These are phyloP conservation scores for Colletotrichum eremochloae DNA, from an alignment of 2,329 filamentous ascomycete species.

Conservation along the genomic window DNA sequence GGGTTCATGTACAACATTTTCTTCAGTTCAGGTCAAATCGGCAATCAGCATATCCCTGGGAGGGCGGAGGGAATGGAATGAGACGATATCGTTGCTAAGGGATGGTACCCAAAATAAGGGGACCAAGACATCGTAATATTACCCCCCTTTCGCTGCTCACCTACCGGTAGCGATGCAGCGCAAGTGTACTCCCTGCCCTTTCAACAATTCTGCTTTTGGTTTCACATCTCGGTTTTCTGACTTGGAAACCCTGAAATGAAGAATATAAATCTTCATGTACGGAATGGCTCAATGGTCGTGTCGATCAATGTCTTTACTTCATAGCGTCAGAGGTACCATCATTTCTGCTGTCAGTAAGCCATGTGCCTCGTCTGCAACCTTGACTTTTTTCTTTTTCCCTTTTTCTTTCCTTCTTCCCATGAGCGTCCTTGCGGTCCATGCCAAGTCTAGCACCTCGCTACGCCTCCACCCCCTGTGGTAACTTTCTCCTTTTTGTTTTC, in stretches of 20 bases:
- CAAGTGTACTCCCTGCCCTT: too few species aligned
- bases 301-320: slow-evolving; percentile 18
- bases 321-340: neutral
- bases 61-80: neutral
- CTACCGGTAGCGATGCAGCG: neutral
- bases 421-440: slow-evolving; percentile 21
- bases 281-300: slow-evolving; percentile 4
- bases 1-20: neutral
- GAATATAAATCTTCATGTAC: neutral
- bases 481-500: neutral
- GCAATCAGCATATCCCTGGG: slow-evolving; percentile 4
- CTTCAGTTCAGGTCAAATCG: slow-evolving; percentile 4
- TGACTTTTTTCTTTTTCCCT: neutral
- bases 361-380: slow-evolving; percentile 5
- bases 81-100: slow-evolving; percentile 9
- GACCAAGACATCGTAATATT: neutral
- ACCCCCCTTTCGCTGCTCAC: neutral
- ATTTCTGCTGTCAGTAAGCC: slow-evolving; percentile 5
- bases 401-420: neutral
- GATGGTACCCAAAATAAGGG: neutral
- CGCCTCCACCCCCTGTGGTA: neutral
- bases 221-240: neutral
- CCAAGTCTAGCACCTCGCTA: neutral
- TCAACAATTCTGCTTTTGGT: neutral
- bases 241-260: slow-evolving; percentile 16